Evolutionary conservation across 2,329 filamentous ascomycete genomes (phyloP), one percentile per base, ranked within the genome.

Genomic region (Ceratocystis ficicola): DNA sequence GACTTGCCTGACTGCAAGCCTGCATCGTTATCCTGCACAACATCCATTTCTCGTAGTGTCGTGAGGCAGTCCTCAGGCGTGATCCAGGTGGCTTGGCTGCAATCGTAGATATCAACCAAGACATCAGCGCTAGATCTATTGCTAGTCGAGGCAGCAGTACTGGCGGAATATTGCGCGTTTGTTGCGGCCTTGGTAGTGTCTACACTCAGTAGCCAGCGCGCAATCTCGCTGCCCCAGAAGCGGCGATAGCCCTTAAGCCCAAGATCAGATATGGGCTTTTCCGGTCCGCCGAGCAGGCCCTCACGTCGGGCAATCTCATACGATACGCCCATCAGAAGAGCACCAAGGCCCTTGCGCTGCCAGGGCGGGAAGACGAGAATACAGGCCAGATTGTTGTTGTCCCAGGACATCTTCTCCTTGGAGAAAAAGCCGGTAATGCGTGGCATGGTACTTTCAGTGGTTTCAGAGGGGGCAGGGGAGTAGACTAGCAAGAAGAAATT

Each of bases 401-500:
- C 94, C 93, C 94, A 99, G 2, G 90, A 96, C 80, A 96, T 88
- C 75, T 97, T 97, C 75, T 99, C 94, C 74, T 99, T 97, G 69
- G 89, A 95, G 78, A 97, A 99, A 81, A 97, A 97, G n/a, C 94
- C 94, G 0, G 93, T 84, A 36, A 96, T 86, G 84, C 22, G 75
- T 72, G 50, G 75, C 73, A 60, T 68, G 30, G 62, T 17, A 10
- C 36, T 41, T 41, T 41, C 36, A 12, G 36, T 41, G 36, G 36
- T 10, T 41, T 41, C 12, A 10, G 67, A 17, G 59, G 63, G 8
- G 69, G 44, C 70, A n/a, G 83, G 78, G 7, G 85, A 88, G 72
- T 92, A 88, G 57, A 94, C 88, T 64, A 97, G 85, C 3, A 95
- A 83, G 74, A 95, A 97, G 79, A 96, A 99, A 70, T 95, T 86